These are phyloP conservation scores for Fistulina hepatica DNA, from an alignment of 1,284 basidiomycete genomes.

Conservation along the genomic window DNA sequence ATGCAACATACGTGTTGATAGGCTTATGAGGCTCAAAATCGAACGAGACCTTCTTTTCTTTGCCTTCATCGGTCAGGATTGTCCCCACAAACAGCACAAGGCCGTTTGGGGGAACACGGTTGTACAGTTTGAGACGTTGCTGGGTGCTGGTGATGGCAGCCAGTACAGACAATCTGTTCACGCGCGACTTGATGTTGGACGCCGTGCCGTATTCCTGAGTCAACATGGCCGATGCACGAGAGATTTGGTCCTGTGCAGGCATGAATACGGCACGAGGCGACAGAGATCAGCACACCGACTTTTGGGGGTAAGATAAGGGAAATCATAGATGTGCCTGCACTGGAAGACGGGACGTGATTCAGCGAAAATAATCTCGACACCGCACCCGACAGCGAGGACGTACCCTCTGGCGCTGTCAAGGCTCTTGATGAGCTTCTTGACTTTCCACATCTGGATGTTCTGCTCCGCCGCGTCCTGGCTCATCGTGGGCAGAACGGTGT, in stretches of 20 bases:
- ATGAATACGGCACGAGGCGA: slow-evolving; percentile 6
- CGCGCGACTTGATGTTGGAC: slow-evolving; percentile 99
- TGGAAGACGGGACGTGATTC: slow-evolving; percentile 22
- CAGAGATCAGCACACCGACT: slow-evolving; percentile 33
- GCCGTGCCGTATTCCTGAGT: slow-evolving; percentile 98
- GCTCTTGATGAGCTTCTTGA: slow-evolving; percentile 97
- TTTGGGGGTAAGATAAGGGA: slow-evolving; percentile 93
- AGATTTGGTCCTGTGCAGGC: slow-evolving; percentile 77
- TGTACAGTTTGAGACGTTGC: slow-evolving; percentile 95
- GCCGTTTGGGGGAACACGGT: slow-evolving; percentile 92
- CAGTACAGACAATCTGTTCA: slow-evolving; percentile 95
- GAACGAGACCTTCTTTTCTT: slow-evolving; percentile 97
- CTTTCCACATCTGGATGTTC: slow-evolving; percentile 93
- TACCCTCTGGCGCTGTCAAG: slow-evolving; percentile 87
- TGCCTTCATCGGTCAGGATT: slow-evolving; percentile 95
- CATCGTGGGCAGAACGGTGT: slow-evolving; percentile 40
- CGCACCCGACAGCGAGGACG: slow-evolving; percentile 14
- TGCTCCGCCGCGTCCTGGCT: slow-evolving; percentile 73
- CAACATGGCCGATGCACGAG: slow-evolving; percentile 88
- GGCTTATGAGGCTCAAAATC: slow-evolving; percentile 98
- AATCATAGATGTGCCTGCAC: slow-evolving; percentile 99
- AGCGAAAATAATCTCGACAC: slow-evolving; percentile 7
- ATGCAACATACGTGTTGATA: slow-evolving; percentile 80
- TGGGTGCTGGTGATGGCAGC: slow-evolving; percentile 99
- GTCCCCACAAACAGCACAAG: slow-evolving; percentile 97